Evolutionary conservation across 1,284 basidiomycete species (phyloP), one percentile per base, ranked within the genome.

Genomic region (Trichosporon ovoides): DNA sequence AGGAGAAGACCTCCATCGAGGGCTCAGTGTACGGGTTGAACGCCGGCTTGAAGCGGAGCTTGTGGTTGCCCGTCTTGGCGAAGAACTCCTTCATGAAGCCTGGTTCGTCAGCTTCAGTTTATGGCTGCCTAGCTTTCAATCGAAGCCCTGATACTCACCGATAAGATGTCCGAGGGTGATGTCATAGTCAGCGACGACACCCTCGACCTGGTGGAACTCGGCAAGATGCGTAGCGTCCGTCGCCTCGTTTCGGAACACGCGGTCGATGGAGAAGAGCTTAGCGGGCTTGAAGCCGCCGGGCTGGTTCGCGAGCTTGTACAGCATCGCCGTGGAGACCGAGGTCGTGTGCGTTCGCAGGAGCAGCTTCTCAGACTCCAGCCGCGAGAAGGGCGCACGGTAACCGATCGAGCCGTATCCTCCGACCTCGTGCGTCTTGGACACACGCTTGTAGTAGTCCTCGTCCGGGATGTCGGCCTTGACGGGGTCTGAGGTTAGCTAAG

Each of bases 161-260:
- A 98, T 97, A 60, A 99, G 81, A 76, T 98, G 93, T 16, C 93
- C 96, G n/a, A 99, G 81, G 2, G 95, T 98, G 61, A 98, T 81
- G 62, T 87, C 85, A 67, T 87, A 85, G 79, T 98, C 96, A 14
- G 96, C 96, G 14, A 99, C 93, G 49, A 99, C 95, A 59, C 96
- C 96, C 78, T 99, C 96, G 14, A 99, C 96, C 79, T 99, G 96
- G 76, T 98, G 95, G 82, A 99, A 99, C 79, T 99, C 96, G 18
- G 96, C 96, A 61, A 99, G 74, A 81, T 99, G 96, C n/a, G 96
- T 99, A 35, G 94, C 94, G 77, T 99, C 96, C 80, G 93, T 92
- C 0, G 96, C 92, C 79, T 99, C 96, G 71, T 99, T 99, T 73
- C 96, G 84, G 86, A 98, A 99, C 18, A 99, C 96, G 55, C 96